These are phyloP conservation scores for Tubosaeta brunneosetosa DNA, from an alignment of 768 basidiomycete genomes.

Conservation along the genomic window DNA sequence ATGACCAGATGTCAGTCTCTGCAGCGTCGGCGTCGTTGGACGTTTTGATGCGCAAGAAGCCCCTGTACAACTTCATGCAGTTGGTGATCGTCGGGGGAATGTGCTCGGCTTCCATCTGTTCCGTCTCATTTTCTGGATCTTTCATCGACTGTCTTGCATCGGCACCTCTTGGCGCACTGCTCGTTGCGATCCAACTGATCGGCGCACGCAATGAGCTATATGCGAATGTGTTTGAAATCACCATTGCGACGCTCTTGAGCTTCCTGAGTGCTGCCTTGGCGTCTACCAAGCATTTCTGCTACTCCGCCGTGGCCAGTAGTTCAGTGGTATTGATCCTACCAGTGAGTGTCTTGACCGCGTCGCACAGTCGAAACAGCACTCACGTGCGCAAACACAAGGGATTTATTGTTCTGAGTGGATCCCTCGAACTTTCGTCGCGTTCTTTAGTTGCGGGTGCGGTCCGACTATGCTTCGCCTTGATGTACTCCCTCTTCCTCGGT, in stretches of 20 bases:
- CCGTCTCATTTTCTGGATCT: constrained; percentile 65
- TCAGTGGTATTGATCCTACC: constrained; percentile 80
- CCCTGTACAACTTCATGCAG: constrained; percentile 57
- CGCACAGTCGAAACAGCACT: neutral
- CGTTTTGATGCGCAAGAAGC: constrained; percentile 61
- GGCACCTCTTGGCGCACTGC: constrained; percentile 71
- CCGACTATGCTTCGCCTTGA: constrained; percentile 70
- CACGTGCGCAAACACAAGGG: constrained; percentile 27
- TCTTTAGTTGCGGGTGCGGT: constrained; percentile 85
- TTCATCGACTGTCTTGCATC: constrained; percentile 72
- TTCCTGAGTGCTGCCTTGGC: constrained; percentile 76
- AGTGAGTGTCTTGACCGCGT: constrained; percentile 33
- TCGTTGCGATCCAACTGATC: constrained; percentile 69
- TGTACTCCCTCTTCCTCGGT: constrained; percentile 74
- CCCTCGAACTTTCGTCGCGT: constrained; percentile 74
- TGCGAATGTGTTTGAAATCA: constrained; percentile 79
- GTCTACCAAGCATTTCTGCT: constrained; percentile 66
- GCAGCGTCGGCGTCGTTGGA: constrained; percentile 71
- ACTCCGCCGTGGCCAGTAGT: constrained; percentile 71
- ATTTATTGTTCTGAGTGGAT: constrained; percentile 69
- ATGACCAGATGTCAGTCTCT: constrained; percentile 71
- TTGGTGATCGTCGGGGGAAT: constrained; percentile 69
- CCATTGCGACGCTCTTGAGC: constrained; percentile 72
- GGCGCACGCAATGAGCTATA: constrained; percentile 75
- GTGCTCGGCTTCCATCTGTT: constrained; percentile 72